These are phyloP conservation scores for Zarea fungicola DNA, from an alignment of 2,329 filamentous ascomycete genomes.

Conservation along the genomic window DNA sequence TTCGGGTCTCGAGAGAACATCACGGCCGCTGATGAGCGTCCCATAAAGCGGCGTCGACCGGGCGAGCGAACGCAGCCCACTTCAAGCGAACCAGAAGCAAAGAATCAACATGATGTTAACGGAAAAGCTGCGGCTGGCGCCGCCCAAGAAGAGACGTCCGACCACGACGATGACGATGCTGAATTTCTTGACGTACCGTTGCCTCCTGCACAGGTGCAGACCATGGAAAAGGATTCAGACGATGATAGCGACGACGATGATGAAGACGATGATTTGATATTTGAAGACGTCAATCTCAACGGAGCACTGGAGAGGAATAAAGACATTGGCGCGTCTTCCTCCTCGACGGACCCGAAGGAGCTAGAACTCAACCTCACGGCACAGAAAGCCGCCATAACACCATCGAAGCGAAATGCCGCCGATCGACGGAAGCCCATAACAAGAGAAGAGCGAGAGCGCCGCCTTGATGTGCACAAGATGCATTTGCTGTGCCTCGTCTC, in stretches of 20 bases:
- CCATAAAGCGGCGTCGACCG: constrained; percentile 34
- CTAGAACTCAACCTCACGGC: constrained; percentile 50
- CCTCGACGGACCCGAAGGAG: constrained; percentile 26
- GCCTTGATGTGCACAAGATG: constrained; percentile 76
- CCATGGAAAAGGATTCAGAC: constrained; percentile 44
- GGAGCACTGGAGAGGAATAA: constrained; percentile 20
- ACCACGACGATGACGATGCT: constrained; percentile 34
- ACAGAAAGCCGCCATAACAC: constrained; percentile 31
- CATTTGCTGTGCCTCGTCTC: constrained; percentile 79
- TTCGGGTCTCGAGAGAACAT: constrained; percentile 15
- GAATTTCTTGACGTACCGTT: constrained; percentile 48
- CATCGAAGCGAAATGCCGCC: constrained; percentile 24
- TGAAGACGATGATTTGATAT: constrained; percentile 29
- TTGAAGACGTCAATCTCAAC: constrained; percentile 46
- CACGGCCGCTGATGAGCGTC: constrained; percentile 34
- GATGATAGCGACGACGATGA: constrained; percentile 39
- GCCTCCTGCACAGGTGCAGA: constrained; percentile 46
- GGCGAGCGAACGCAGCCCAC: constrained; percentile 10
- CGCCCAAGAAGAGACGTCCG: constrained; percentile 15
- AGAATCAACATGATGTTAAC: too few species aligned
- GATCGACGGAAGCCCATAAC: constrained; percentile 48
- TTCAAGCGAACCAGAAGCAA: constrained; percentile 2
- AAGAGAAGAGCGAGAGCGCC: constrained; percentile 47
- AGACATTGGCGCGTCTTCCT: constrained; percentile 15
- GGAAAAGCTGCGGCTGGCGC: too few species aligned